Percentiles rank a stretch among this genome's conserved stretches.
Conservation (phyloP, 768 basidiomycete genomes). For the Trametes sanguinea region DNA sequence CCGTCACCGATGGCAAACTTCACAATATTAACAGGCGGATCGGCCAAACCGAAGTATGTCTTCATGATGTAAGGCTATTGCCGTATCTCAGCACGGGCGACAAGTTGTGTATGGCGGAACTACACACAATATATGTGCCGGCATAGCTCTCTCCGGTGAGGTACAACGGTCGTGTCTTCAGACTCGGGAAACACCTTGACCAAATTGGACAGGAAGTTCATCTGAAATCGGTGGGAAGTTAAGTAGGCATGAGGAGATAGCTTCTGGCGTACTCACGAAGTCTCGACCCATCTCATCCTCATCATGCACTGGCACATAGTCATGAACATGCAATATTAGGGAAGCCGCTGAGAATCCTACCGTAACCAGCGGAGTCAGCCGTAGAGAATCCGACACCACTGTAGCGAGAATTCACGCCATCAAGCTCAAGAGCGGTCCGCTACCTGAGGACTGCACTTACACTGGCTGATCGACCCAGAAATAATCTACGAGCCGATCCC, state of each 20-base stretch:
- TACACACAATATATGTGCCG: conserved; percentile 62
- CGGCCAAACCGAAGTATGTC: conserved; percentile 60
- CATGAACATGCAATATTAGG: neutral
- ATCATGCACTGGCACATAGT: conserved; percentile 29
- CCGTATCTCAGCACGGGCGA: too few relatives aligned
- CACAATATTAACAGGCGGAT: conserved; percentile 66
- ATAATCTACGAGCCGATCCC: conserved; percentile 62
- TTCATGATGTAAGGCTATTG: conserved; percentile 73
- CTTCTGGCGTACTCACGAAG: conserved; percentile 38
- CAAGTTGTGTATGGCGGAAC: neutral
- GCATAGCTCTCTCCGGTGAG: conserved; percentile 77
- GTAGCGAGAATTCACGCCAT: conserved; percentile 8
- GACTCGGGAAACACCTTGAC: conserved; percentile 75
- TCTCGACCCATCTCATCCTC: conserved; percentile 66
- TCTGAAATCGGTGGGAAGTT: conserved; percentile 39
- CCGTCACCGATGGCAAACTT: conserved; percentile 76
- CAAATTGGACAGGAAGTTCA: conserved; percentile 70
- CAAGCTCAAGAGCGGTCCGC: neutral
- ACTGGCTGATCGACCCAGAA: conserved; percentile 79
- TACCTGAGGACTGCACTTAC: conserved; percentile 28
- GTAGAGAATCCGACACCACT: conserved; percentile 68
- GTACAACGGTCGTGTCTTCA: conserved; percentile 65
- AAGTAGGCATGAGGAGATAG: neutral
- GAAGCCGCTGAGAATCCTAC: conserved; percentile 25
- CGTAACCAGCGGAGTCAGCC: conserved; percentile 58